A percentile compares a stretch with the other conserved stretches of the same genome.
phyloP scores from a whole-genome alignment of 768 basidiomycete genomes.

The Podaxis mareebaensis region DNA sequence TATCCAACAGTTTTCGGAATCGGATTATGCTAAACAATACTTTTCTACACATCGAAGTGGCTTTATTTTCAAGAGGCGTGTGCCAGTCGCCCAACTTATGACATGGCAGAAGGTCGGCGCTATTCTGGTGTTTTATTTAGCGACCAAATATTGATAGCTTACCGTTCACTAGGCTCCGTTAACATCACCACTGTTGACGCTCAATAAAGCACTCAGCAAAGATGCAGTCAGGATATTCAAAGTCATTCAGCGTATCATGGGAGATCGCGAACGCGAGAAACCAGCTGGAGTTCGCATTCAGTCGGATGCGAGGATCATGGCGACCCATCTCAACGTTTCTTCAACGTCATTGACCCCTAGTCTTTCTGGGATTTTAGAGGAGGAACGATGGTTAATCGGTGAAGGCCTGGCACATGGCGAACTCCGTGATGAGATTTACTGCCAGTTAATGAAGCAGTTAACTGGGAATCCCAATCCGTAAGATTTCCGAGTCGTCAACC shows the following conservation, averaged over 20 bases:
- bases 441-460: conserved; percentile 90
- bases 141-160: conserved; percentile 1
- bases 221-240: conserved; percentile 88
- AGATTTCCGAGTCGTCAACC: conserved; percentile 29
- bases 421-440: conserved; percentile 91
- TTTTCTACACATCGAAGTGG: conserved; percentile 91
- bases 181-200: conserved; percentile 69
- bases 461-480: conserved; percentile 79
- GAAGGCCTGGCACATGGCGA: conserved; percentile 82
- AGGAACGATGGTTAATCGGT: conserved; percentile 83
- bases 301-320: conserved; percentile 42
- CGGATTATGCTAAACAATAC: conserved; percentile 83
- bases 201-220: conserved; percentile 64
- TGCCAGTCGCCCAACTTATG: conserved; percentile 88
- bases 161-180: conserved; percentile 51
- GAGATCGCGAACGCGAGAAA: conserved; percentile 79
- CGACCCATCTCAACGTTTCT: conserved; percentile 45
- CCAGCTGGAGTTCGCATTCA: conserved; percentile 49
- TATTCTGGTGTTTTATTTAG: neutral
- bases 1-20: conserved; percentile 85
- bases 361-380: conserved; percentile 60
- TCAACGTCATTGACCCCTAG: conserved; percentile 43
- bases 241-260: conserved; percentile 91
- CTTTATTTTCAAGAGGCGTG: conserved; percentile 77
- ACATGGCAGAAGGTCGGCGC: conserved; percentile 77